Evolutionary conservation across 2,329 filamentous ascomycete species (phyloP).

Genomic region (Hymenoscyphus fructigenus): DNA sequence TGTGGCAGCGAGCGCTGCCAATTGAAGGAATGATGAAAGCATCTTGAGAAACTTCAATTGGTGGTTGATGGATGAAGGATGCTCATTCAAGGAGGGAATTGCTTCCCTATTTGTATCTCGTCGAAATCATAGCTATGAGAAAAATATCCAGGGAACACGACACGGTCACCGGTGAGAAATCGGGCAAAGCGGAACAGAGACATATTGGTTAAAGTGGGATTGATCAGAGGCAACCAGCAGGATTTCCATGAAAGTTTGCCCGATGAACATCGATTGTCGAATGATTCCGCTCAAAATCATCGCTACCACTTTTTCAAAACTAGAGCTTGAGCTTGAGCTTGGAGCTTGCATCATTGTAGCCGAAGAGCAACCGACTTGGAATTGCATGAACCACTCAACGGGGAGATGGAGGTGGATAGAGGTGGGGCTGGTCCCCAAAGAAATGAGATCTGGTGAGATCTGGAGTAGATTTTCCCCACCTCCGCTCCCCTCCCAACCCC

Average conservation of each 20-base stretch:
- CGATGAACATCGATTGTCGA: background rate
- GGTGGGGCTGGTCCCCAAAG: background rate
- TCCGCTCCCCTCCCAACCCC: background rate
- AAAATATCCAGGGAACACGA: background rate
- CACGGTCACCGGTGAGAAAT: background rate
- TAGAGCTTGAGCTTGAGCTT: background rate
- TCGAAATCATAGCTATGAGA: background rate
- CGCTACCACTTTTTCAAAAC: background rate
- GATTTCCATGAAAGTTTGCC: background rate
- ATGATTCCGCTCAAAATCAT: background rate
- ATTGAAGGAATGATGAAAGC: constrained; percentile 12
- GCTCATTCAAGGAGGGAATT: background rate
- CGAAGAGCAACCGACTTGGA: constrained; percentile 9
- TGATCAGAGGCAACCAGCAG: background rate
- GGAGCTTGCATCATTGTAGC: background rate
- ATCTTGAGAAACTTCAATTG: constrained; percentile 7
- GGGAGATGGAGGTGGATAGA: background rate
- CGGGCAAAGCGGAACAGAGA: background rate
- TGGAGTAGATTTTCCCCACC: constrained; percentile 1
- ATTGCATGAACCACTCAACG: constrained; percentile 1
- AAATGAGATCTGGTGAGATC: too few relatives aligned
- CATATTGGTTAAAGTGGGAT: background rate
- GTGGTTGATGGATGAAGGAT: constrained; percentile 1
- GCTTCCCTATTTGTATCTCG: background rate
- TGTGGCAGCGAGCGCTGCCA: constrained; percentile 23